Percentiles rank a stretch among this genome's conserved stretches.
phyloP scores from a whole-genome alignment of 129 eudicot species.

The Flaveria bidentis region DNA sequence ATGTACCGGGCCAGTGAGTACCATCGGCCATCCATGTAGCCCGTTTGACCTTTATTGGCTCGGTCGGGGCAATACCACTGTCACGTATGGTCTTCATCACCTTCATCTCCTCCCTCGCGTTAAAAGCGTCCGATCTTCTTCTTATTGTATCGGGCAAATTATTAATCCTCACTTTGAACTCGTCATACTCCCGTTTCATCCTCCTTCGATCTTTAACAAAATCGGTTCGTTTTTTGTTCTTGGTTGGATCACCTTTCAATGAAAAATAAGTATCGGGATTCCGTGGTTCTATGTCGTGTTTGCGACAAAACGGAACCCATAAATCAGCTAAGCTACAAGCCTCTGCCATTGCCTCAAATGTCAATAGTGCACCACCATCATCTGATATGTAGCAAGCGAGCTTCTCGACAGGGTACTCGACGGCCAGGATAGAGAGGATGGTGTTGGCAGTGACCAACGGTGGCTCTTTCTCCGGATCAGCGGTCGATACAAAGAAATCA shows the following conservation, averaged over 20 bases:
- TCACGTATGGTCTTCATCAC: constrained; percentile 63
- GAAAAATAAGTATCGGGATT: constrained; percentile 75
- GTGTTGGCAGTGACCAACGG: constrained; percentile 86
- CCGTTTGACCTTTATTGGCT: constrained; percentile 59
- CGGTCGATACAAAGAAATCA: constrained; percentile 80
- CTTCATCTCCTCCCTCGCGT: constrained; percentile 92
- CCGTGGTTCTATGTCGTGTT: constrained; percentile 36
- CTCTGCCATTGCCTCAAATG: constrained; percentile 93
- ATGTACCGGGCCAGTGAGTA: constrained; percentile 96
- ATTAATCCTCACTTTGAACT: constrained; percentile 85
- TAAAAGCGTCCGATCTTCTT: constrained; percentile 82
- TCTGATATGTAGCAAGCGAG: constrained; percentile 78
- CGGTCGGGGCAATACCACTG: constrained; percentile 54
- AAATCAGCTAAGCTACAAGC: constrained; percentile 91
- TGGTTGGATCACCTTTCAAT: constrained; percentile 78
- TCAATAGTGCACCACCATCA: constrained; percentile 89
- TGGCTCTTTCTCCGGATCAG: constrained; percentile 72
- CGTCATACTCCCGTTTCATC: constrained; percentile 79
- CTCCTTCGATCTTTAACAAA: constrained; percentile 19
- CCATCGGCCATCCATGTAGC: constrained; percentile 99
- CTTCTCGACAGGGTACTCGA: constrained; percentile 82
- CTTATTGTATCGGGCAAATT: constrained; percentile 72
- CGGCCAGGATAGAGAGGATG: constrained; percentile 70
- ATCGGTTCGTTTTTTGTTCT: constrained; percentile 49
- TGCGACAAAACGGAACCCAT: constrained; percentile 47